Percentiles rank a stretch among this genome's conserved stretches.
Conservation (phyloP, 2,329 filamentous ascomycete genomes). For the Sporothrix humicola region DNA sequence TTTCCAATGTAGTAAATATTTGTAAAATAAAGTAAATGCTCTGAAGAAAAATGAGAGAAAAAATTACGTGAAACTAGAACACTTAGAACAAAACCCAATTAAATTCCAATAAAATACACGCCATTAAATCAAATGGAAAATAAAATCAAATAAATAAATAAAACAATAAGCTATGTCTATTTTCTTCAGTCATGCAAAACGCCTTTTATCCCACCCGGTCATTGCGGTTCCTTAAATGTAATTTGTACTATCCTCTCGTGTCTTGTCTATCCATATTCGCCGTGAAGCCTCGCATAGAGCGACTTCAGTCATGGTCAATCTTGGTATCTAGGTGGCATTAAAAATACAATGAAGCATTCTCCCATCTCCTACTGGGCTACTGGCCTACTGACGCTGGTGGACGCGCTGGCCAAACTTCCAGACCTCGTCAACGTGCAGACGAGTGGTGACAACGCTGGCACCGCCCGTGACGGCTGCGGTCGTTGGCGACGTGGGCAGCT, state of each 20-base stretch:
- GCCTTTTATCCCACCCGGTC: not conserved
- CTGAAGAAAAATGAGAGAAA: not conserved
- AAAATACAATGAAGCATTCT: not conserved
- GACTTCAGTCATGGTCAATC: not conserved
- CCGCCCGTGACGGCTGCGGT: constrained; percentile 27
- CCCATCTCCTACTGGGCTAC: too few relatives aligned
- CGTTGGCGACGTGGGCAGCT: constrained; percentile 30
- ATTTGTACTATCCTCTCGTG: not conserved
- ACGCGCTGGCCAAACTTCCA: constrained; percentile 77
- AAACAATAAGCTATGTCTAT: constrained; percentile 15
- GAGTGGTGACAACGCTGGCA: constrained; percentile 40
- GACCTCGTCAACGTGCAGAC: constrained; percentile 72
- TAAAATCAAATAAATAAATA: not conserved
- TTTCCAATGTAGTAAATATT: not conserved
- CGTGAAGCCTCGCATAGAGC: not conserved
- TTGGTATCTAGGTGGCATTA: constrained; percentile 26
- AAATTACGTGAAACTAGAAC: too few relatives aligned
- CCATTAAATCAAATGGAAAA: not conserved
- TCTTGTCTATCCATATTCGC: not conserved
- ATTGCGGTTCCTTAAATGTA: not conserved
- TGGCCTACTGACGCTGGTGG: constrained; percentile 31
- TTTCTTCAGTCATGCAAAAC: not conserved
- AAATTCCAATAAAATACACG: too few relatives aligned
- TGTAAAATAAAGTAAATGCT: not conserved
- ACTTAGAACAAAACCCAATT: too few relatives aligned